A percentile compares a stretch with the other conserved stretches of the same genome.
Conservation (phyloP, 2,329 filamentous ascomycete species). For the Juglanconis sp. region DNA sequence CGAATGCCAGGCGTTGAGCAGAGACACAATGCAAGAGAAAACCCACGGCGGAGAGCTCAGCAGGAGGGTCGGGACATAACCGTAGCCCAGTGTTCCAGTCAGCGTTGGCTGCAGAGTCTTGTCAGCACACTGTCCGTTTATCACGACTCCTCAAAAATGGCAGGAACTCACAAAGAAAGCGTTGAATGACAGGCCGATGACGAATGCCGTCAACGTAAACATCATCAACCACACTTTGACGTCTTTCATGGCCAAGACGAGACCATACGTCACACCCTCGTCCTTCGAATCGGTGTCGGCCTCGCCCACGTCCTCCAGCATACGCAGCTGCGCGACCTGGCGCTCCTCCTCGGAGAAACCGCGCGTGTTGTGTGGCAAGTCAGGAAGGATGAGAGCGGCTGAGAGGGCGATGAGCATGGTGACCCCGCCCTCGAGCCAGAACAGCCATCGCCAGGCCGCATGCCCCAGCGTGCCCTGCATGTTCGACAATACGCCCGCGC, state of each 20-base stretch:
- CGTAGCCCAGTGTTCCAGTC: constrained; percentile 51
- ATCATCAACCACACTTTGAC: constrained; percentile 63
- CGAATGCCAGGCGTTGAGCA: constrained; percentile 53
- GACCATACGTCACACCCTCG: constrained; percentile 50
- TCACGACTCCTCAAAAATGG: neutral
- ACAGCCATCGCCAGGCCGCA: constrained; percentile 59
- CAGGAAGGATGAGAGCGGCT: constrained; percentile 48
- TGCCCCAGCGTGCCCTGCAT: constrained; percentile 55
- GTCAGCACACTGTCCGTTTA: neutral
- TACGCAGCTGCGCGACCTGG: constrained; percentile 51
- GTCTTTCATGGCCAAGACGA: constrained; percentile 59
- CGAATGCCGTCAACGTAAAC: constrained; percentile 58
- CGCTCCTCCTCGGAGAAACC: constrained; percentile 60
- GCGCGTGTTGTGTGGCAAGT: constrained; percentile 52
- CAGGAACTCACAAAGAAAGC: constrained; percentile 48
- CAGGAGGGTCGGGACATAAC: constrained; percentile 49
- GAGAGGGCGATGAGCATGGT: constrained; percentile 48
- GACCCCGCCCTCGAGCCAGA: constrained; percentile 54
- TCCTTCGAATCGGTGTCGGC: constrained; percentile 48
- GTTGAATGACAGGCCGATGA: constrained; percentile 56
- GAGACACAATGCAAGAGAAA: constrained; percentile 55
- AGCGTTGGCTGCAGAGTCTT: constrained; percentile 39
- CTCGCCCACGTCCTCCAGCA: constrained; percentile 57
- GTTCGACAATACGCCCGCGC: constrained; percentile 55
- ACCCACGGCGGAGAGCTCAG: constrained; percentile 58